phyloP scores from a whole-genome alignment of 768 basidiomycete species.

The Naganishia vaughanmartiniae region DNA sequence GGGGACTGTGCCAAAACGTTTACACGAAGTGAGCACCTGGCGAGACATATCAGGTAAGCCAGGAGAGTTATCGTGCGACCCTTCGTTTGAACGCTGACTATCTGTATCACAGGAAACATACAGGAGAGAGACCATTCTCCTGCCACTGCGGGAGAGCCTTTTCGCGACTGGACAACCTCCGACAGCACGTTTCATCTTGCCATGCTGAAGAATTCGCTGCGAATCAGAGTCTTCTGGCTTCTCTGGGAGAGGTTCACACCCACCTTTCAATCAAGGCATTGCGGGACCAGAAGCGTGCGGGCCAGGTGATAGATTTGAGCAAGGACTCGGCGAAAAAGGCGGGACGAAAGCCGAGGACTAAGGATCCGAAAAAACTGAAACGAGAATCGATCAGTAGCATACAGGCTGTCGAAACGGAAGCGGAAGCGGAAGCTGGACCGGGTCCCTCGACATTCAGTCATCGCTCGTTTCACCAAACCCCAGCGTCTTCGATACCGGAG shows the following conservation, averaged over 20 bases:
- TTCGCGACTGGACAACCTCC: constrained; percentile 90
- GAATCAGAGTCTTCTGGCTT: constrained; percentile 49
- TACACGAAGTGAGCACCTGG: constrained; percentile 89
- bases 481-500: background rate
- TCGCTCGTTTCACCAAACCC: background rate
- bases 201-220: constrained; percentile 73
- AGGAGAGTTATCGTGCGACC: background rate
- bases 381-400: background rate
- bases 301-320: constrained; percentile 50
- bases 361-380: constrained; percentile 5
- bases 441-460: constrained; percentile 11
- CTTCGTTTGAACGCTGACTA: constrained; percentile 1
- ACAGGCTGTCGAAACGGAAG: background rate
- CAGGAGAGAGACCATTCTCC: constrained; percentile 91
- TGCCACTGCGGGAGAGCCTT: constrained; percentile 96
- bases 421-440: constrained; percentile 15
- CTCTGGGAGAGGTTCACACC: constrained; percentile 48
- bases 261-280: constrained; percentile 48
- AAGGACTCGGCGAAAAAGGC: constrained; percentile 45
- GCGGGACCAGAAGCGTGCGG: constrained; percentile 47
- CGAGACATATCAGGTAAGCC: constrained; percentile 85
- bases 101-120: constrained; percentile 74
- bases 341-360: background rate
- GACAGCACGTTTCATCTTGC: constrained; percentile 95
- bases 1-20: constrained; percentile 97